phyloP scores from a whole-genome alignment of 1,284 basidiomycete genomes.

The Takashimella tepidaria region DNA sequence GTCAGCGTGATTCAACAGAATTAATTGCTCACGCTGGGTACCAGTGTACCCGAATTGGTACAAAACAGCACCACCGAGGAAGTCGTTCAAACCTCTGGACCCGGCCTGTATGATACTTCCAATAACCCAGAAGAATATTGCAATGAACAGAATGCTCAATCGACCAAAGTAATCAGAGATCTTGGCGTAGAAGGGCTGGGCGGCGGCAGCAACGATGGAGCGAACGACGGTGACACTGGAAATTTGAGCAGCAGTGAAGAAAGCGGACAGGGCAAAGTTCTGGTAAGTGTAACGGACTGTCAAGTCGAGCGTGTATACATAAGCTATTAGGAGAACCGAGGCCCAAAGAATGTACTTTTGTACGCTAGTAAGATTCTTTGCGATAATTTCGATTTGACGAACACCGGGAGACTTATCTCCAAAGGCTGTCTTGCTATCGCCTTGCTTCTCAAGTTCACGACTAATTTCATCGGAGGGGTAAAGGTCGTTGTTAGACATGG shows the following conservation, averaged over 20 bases:
- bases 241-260: slow-evolving; percentile 25
- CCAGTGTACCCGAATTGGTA: slow-evolving; percentile 42
- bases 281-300: slow-evolving; percentile 17
- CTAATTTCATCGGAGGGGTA: not conserved
- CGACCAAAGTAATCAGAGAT: slow-evolving; percentile 48
- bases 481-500: not conserved
- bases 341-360: slow-evolving; percentile 3
- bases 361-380: not conserved
- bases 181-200: slow-evolving; percentile 40
- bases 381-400: slow-evolving; percentile 16
- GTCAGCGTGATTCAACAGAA: slow-evolving; percentile 3
- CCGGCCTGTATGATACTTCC: slow-evolving; percentile 46
- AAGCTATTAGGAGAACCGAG: slow-evolving; percentile 6
- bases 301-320: not conserved
- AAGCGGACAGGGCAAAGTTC: slow-evolving; percentile 16
- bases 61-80: slow-evolving; percentile 43
- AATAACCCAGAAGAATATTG: slow-evolving; percentile 44
- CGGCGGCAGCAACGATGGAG: slow-evolving; percentile 34
- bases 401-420: slow-evolving; percentile 10
- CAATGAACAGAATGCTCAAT: slow-evolving; percentile 39
- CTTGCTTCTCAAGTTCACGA: not conserved
- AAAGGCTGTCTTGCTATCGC: not conserved
- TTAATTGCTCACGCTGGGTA: slow-evolving; percentile 18
- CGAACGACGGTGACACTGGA: slow-evolving; percentile 43
- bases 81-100: slow-evolving; percentile 33